These are phyloP conservation scores for Dendrothele bispora DNA, from an alignment of 768 basidiomycete genomes.

Conservation along the genomic window DNA sequence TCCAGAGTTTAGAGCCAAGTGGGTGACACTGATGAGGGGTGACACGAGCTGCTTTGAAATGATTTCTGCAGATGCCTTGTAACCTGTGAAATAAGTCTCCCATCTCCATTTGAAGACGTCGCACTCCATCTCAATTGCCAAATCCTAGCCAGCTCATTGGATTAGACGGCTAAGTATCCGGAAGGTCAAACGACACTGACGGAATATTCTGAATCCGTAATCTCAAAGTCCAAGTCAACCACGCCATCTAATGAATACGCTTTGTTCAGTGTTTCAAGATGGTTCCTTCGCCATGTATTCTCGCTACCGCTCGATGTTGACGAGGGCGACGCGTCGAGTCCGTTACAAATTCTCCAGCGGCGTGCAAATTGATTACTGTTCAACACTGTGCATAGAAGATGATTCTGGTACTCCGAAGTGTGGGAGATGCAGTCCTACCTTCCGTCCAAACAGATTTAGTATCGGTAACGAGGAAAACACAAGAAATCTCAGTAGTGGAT, in stretches of 20 bases:
- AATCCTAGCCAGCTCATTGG: slow-evolving; percentile 45
- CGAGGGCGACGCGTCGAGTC: slow-evolving; percentile 25
- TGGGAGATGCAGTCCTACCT: slow-evolving; percentile 41
- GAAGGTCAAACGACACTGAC: slow-evolving; percentile 34
- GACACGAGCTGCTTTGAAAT: slow-evolving; percentile 78
- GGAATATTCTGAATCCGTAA: slow-evolving; percentile 58
- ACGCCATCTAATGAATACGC: slow-evolving; percentile 66
- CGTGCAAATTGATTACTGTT: slow-evolving; percentile 60
- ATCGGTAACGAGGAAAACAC: slow-evolving; percentile 68
- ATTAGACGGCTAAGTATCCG: neutral
- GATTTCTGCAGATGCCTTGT: slow-evolving; percentile 65
- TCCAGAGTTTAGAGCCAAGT: slow-evolving; percentile 64
- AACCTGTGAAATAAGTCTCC: slow-evolving; percentile 68
- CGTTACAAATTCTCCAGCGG: slow-evolving; percentile 69
- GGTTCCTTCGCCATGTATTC: slow-evolving; percentile 59
- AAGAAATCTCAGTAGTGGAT: slow-evolving; percentile 55
- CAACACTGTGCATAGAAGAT: slow-evolving; percentile 39
- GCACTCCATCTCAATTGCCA: slow-evolving; percentile 60
- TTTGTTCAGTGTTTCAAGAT: slow-evolving; percentile 53
- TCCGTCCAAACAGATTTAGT: slow-evolving; percentile 76
- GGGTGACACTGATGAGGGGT: slow-evolving; percentile 70
- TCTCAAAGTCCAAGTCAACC: slow-evolving; percentile 55
- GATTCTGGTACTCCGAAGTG: slow-evolving; percentile 7
- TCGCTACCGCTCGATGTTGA: slow-evolving; percentile 47
- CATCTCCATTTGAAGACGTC: slow-evolving; percentile 75